Percentiles rank a stretch among this genome's conserved stretches.
phyloP scores from a whole-genome alignment of 495 filamentous ascomycete species.

The Penicillium canariense region DNA sequence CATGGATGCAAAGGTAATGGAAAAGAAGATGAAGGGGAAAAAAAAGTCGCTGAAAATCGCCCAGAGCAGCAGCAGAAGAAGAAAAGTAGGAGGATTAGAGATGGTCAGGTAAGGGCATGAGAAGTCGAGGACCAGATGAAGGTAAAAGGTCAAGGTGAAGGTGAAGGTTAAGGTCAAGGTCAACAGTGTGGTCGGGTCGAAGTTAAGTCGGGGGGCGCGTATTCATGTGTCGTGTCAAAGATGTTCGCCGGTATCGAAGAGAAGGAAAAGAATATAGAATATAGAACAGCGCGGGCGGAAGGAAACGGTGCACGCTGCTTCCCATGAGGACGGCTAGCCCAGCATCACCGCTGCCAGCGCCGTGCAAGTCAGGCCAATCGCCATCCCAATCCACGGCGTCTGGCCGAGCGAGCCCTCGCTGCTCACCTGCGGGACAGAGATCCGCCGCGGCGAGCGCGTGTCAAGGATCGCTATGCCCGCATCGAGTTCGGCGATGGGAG shows the following conservation, averaged over 20 bases:
- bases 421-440: constrained; percentile 34
- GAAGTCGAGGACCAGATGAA: neutral
- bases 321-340: constrained; percentile 21
- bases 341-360: constrained; percentile 46
- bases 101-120: neutral
- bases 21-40: constrained; percentile 9
- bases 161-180: neutral
- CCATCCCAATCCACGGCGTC: constrained; percentile 51
- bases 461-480: neutral
- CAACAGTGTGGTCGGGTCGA: neutral
- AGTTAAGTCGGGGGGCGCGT: constrained; percentile 15
- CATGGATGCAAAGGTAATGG: constrained; percentile 16
- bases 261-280: constrained; percentile 17
- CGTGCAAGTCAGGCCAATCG: constrained; percentile 46
- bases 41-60: constrained; percentile 16
- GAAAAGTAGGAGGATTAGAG: constrained; percentile 7
- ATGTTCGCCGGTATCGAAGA: constrained; percentile 14
- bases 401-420: constrained; percentile 48
- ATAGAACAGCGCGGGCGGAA: neutral
- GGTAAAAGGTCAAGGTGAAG: neutral
- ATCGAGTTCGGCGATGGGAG: neutral
- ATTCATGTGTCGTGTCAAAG: constrained; percentile 20
- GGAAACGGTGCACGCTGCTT: neutral
- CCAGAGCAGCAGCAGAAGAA: constrained; percentile 6
- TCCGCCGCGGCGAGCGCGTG: constrained; percentile 12